Evolutionary conservation across 768 basidiomycete genomes (phyloP).

Genomic region (Pleurotus citrinopileatus): DNA sequence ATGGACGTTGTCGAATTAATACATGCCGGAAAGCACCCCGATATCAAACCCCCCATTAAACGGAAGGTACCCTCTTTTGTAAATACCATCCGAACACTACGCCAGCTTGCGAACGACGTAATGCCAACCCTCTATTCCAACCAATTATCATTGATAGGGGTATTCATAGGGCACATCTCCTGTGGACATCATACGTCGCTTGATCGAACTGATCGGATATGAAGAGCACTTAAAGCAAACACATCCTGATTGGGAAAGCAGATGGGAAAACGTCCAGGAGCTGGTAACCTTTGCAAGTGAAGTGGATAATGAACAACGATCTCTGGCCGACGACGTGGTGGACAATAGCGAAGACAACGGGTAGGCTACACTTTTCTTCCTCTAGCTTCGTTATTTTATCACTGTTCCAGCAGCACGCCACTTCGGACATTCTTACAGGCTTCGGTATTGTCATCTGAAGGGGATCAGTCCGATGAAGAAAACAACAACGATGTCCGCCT

Average conservation of each 20-base stretch:
- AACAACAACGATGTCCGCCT: constrained; percentile 38
- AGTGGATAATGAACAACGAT: constrained; percentile 28
- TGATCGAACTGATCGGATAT: constrained; percentile 61
- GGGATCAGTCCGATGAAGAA: constrained; percentile 57
- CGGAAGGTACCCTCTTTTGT: constrained; percentile 64
- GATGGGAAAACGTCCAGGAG: constrained; percentile 88
- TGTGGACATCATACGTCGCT: constrained; percentile 55
- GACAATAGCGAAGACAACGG: background rate
- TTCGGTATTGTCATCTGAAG: constrained; percentile 81
- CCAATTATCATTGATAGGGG: background rate
- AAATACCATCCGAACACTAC: constrained; percentile 46
- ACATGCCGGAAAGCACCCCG: constrained; percentile 53
- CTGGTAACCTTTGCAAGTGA: constrained; percentile 77
- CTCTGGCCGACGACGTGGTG: background rate
- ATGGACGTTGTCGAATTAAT: constrained; percentile 65
- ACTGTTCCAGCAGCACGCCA: constrained; percentile 43
- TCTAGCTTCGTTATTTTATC: background rate
- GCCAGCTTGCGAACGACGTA: constrained; percentile 54
- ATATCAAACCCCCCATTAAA: constrained; percentile 65
- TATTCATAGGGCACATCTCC: constrained; percentile 53
- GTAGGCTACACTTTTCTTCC: background rate
- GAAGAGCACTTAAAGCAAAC: constrained; percentile 66
- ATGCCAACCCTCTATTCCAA: constrained; percentile 8
- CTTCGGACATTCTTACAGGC: constrained; percentile 73
- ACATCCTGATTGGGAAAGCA: constrained; percentile 68